Base-by-base conservation (phyloP, 2,329 filamentous ascomycete species). In the Exophiala aquamarina region DNA sequence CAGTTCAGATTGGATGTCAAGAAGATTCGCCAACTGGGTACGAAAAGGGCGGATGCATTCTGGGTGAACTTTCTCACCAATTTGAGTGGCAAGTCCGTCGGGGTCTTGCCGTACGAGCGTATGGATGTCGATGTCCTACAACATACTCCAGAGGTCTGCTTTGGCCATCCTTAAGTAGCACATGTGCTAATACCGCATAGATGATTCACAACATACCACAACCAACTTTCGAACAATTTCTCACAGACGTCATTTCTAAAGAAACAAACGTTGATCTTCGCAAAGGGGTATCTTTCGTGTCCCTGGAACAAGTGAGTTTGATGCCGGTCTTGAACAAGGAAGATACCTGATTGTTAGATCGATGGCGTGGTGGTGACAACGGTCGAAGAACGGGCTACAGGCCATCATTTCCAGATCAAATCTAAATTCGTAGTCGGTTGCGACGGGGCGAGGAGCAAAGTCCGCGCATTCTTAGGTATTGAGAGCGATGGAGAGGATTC, bases 41-140 rank as follows among this genome's bases (percentile, higher is more conserved):
- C 55, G 9, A 49, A 48, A 8, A 61, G 50, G 52, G 58, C 43
- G 47, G 67, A 71, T 58, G 67, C 66, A 0, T 66, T 59, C 43
- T 71, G 66, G 66, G 67, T 70, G 8, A 70, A 69, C 45, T 70
- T 71, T 38, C 52, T 70, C 9, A 70, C 67, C 1, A 68, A 62
- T 38, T 50, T 72, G 28, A 62, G 56, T 32, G 67, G 67, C 2
- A 58, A 66, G 18, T 59, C 58, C 18, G 64, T 71, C 13, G 68
- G 67, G 3, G 54, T 58, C 6, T 47, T 71, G 10, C 68, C 68
- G 4, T 61, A 59, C 32, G 58, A 59, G 28, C 51, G 57, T 2
- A 58, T 58, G 52, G 57, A 59, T 36, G 45, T 48, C 13, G 52
- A 41, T 5, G 66, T 70, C 3, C 52, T 70, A 20, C 55, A 67